Base-by-base conservation (phyloP, 1,139 yeast species). In the Magnusiomyces fungicola region DNA sequence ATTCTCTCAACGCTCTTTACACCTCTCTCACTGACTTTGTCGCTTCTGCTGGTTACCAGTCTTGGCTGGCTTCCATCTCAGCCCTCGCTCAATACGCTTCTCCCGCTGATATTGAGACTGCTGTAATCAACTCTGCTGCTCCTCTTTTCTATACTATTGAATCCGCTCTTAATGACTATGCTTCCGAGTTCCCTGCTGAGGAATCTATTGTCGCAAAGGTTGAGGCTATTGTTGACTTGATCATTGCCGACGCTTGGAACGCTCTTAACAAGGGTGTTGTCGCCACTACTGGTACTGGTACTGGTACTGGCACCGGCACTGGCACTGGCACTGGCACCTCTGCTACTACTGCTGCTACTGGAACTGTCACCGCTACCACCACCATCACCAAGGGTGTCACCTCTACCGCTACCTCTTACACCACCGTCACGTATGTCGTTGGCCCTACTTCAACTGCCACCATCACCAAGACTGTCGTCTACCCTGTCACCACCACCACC, bases 361-460 rank as follows among this genome's bases (percentile, higher is more conserved):
- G 16, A 9, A 3, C 45, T 29, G 9, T 25, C 23, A 12, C 38
- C 7, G 23, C 30, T 22, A 22, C 29, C 3, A 29, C 36, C 19
- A 34, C 40, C 32, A 34, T 40, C 39, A 40, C 47, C 19, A 34
- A 18, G 16, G 38, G 18, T 32, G 27, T 27, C 12, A 42, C 49
- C 29, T 25, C 43, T 27, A 27, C 14, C 39, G 38, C 29, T 18
- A 32, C 44, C 37, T 43, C 46, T 38, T 46, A 49, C 36, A 50
- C 52, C 24, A 50, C 52, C 22, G 38, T 43, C 37, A 50, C 50
- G 23, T 39, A 36, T 42, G 45, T 49, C 43, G 23, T 41, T 41
- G 44, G 44, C 14, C 36, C 44, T 16, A 43, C 48, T 30, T 19
- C 19, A 36, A 24, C 43, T 29, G 50, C 38, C 12, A 47, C 50